Evolutionary conservation across 164 flowering plant genomes (phyloP).

Genomic region (Houttuynia cordata): DNA sequence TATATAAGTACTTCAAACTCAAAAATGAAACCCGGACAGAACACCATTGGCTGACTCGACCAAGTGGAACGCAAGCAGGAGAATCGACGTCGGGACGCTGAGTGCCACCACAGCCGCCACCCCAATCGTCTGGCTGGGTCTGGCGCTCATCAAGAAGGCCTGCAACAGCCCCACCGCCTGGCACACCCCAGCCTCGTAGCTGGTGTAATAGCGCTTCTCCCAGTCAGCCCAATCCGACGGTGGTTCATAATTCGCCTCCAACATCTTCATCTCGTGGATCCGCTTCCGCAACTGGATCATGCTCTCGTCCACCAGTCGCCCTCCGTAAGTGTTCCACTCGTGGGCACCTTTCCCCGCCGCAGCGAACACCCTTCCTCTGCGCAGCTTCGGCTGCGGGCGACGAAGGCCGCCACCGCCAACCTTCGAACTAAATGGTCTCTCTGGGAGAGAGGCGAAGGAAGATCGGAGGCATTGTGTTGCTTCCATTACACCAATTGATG

Average conservation of each 20-base stretch:
- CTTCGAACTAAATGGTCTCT: background rate
- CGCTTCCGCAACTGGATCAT: conserved; percentile 8
- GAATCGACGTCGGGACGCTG: conserved; percentile 26
- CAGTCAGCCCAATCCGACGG: conserved; percentile 46
- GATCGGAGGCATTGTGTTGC: too few species aligned
- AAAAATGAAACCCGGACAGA: background rate
- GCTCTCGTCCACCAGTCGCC: conserved; percentile 4
- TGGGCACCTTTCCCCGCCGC: background rate
- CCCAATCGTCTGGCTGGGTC: conserved; percentile 47
- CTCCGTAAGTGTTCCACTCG: background rate
- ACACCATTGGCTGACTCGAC: conserved; percentile 7
- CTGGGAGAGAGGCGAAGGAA: too few species aligned
- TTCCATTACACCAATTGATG: too few species aligned
- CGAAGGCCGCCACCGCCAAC: background rate
- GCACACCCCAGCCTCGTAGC: conserved; percentile 28
- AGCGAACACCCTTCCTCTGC: background rate
- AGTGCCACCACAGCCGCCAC: conserved; percentile 14
- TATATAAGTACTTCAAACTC: too few species aligned
- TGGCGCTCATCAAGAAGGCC: conserved; percentile 32
- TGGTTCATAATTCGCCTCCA: conserved; percentile 29
- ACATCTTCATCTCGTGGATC: conserved; percentile 5
- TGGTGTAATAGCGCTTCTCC: conserved; percentile 37
- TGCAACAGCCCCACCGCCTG: conserved; percentile 33
- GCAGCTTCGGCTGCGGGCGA: background rate
- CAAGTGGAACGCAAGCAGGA: conserved; percentile 15